Base-by-base conservation (phyloP, 495 filamentous ascomycete genomes). In the Aspergillus carlsbadensis region DNA sequence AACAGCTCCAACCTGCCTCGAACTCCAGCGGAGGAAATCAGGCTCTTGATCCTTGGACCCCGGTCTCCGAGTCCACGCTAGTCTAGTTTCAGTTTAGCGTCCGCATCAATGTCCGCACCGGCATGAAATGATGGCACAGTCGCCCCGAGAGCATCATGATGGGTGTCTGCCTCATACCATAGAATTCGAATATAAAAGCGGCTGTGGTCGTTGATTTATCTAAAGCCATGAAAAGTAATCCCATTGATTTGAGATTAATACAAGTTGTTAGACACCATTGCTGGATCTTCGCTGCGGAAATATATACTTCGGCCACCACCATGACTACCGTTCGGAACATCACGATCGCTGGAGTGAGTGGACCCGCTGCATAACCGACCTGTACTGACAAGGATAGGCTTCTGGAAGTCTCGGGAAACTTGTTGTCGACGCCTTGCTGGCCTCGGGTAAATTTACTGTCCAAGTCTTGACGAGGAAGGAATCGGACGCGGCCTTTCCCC, bases 361-460 rank as follows among this genome's bases (percentile, higher is more conserved):
- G 17, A 6, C 33, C 6, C 13, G n/a, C 31, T 20, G n/a, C 13
- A 6, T 22, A 29, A 7, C 31, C 33, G 5, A 14, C 44, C 14
- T 34, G 11, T 10, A 33, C n/a, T 51, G 33, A 43, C 3, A 15
- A 7, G 37, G 2, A 10, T 41, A 85, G 83, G 84, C 75, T 6
- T 77, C 75, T 1, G 87, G 87, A 36, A 79, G 77, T 48, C 69
- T 89, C 10, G 87, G 87, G 45, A 68, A 73, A n/a, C 65, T 79
- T 3, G 69, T 87, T 31, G 66, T 88, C 52, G 60, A 75, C 35
- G 77, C 74, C 17, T 75, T 90, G 15, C 50, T 85, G 29, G 61
- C 77, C 2, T 22, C 17, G 13, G 75, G 79, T 0, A 72, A 75
- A 18, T 86, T 87, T 71, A 66, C 77, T 10, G 76, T 90, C 36